Conservation (phyloP, 768 basidiomycete genomes). For the Dentipellis sp. region DNA sequence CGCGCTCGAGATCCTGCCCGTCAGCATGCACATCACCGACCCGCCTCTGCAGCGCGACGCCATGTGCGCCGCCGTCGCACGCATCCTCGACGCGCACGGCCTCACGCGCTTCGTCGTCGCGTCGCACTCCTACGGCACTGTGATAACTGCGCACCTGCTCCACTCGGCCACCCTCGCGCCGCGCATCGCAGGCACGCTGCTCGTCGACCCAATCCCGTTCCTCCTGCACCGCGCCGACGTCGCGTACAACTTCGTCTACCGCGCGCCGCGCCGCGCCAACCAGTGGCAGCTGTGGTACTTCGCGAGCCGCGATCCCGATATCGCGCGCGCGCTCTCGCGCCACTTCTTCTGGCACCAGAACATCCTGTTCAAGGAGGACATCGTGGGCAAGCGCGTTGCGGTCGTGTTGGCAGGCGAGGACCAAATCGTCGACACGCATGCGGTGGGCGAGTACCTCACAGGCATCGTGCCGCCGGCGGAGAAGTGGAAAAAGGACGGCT, state of each 20-base stretch:
- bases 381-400: constrained; percentile 24
- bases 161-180: constrained; percentile 17
- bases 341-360: constrained; percentile 64
- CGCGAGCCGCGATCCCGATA: constrained; percentile 52
- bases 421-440: constrained; percentile 32
- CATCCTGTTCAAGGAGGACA: constrained; percentile 50
- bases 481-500: constrained; percentile 20
- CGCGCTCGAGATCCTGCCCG: constrained; percentile 49
- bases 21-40: constrained; percentile 50
- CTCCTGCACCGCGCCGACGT: constrained; percentile 54
- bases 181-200: constrained; percentile 34
- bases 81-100: constrained; percentile 35
- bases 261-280: constrained; percentile 36
- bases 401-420: constrained; percentile 31
- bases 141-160: constrained; percentile 44
- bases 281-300: constrained; percentile 69
- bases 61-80: constrained; percentile 33
- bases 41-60: constrained; percentile 34
- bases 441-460: constrained; percentile 32
- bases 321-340: constrained; percentile 46
- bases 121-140: constrained; percentile 58
- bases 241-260: constrained; percentile 60
- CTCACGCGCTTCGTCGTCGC: constrained; percentile 34
- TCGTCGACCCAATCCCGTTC: constrained; percentile 61
- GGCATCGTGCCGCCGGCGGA: constrained; percentile 15